Evolutionary conservation across 2,329 filamentous ascomycete genomes (phyloP), one percentile per base, ranked within the genome.

Genomic region (Phaeomoniella chlamydospora): DNA sequence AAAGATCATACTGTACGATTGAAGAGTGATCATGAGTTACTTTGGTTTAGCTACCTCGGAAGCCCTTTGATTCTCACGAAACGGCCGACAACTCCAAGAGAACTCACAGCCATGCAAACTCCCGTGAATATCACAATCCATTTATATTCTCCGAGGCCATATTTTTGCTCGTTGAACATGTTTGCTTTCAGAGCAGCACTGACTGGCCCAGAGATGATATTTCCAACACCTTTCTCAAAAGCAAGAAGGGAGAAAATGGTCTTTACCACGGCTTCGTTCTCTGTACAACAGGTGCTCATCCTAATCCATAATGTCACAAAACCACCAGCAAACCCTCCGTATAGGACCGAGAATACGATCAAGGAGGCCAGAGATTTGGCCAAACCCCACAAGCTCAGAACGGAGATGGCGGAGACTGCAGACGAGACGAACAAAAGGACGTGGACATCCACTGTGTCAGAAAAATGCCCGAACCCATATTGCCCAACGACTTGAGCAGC

Each of bases 361-460:
- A 26, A n/a, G 9, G n/a, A 9, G 9, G 22, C 22, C 9, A 26
- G 9, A 6, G 46, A 49, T 3, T 47, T 48, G 1, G 55, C 47
- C 15, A 59, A 42, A 2, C 58, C 58, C 59, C 59, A 64, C 32
- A 55, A 42, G 1, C 57, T 38, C 37, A 59, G 58, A 2, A 55
- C 47, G 1, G 53, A 52, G 4, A 56, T 15, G 3, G 50, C 47
- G n/a, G 52, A 45, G 13, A 54, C 55, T 26, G 54, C 19, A 0
- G 53, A 53, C 5, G 54, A 55, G 22, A 59, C 41, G 14, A 55
- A 37, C 17, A 56, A 50, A 30, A 52, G 49, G 2, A 54, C 53
- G 1, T 55, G 53, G 16, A 54, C 44, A 18, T 51, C 45, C n/a
- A n/a, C n/a, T 9, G 47, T 45, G 36, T 64, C 61, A 12, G 55